Conservation (phyloP, 2,329 filamentous ascomycete species). For the Monilinia polystroma region DNA sequence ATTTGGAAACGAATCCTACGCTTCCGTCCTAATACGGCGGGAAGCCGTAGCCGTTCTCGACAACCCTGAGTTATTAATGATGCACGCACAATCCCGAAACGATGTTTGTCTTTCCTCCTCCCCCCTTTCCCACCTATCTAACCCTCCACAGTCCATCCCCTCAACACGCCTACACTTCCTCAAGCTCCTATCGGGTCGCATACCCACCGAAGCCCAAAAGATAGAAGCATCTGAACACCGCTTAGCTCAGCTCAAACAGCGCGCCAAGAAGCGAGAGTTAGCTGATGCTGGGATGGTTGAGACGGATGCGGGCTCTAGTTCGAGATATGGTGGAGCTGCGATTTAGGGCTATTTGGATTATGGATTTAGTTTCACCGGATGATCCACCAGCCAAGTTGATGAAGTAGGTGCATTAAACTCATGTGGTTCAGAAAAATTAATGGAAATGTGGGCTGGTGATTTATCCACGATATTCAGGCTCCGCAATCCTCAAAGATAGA, state of each 20-base stretch:
- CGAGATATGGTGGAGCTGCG: neutral
- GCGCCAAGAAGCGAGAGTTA: constrained; percentile 4
- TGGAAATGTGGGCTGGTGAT: neutral
- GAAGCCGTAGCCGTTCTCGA: constrained; percentile 56
- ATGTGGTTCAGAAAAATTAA: neutral
- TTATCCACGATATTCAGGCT: neutral
- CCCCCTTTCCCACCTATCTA: neutral
- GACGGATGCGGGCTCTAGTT: neutral
- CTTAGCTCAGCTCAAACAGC: constrained; percentile 8
- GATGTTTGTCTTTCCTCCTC: constrained; percentile 47
- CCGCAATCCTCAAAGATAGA: too few species aligned
- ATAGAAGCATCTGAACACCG: neutral
- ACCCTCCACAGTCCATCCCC: constrained; percentile 50
- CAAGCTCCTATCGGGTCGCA: constrained; percentile 41
- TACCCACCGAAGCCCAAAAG: constrained; percentile 14
- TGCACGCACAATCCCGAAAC: constrained; percentile 54
- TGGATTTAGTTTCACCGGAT: neutral
- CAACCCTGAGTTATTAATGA: constrained; percentile 58
- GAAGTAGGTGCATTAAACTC: neutral
- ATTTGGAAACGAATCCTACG: constrained; percentile 34
- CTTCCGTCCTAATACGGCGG: constrained; percentile 40
- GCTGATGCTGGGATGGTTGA: constrained; percentile 10
- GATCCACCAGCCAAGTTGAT: neutral
- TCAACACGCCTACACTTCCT: constrained; percentile 57
- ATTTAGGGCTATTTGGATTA: neutral